Evolutionary conservation across 2,329 filamentous ascomycete genomes (phyloP), one percentile per base, ranked within the genome.

Genomic region (Aspergillus japonicus): DNA sequence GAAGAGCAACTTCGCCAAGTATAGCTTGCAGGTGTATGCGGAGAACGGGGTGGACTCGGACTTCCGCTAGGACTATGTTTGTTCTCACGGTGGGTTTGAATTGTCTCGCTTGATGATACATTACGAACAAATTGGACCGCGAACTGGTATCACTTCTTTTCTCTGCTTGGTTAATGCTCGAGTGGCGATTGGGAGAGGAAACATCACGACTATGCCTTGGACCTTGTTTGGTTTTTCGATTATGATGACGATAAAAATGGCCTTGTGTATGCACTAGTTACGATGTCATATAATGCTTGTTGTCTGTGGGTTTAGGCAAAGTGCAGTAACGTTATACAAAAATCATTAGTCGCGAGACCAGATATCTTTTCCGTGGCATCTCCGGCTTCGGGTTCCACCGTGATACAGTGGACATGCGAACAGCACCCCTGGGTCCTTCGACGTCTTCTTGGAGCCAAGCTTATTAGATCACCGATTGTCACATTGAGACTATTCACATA

Each of bases 1-100:
- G 35, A 62, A 68, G n/a, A 79, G 75, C 62, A 66, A 66, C 29
- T 78, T 77, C 64, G 75, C 76, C 7, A 69, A 63, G 26, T 71
- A 77, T 54, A 74, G 71, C 52, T 65, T 69, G 62, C 55, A 59
- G 49, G 57, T 63, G 19, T 61, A 64, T 50, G 57, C 55, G 26
- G 59, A 59, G 44, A 60, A 53, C 33, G 59, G 52, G 1, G 60
- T 62, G 26, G 60, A 62, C 39, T 44, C 39, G 39, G 39, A 44
- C 39, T 44, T 44, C n/a, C 16, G 11, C 11, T 35, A 35, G 5
- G 5, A 5, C 2, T 29, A 7, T 4, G 2, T 16, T 16, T 16
- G 12, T 5, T 35, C 3, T 35, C 11, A 11, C 14, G 39, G 39
- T 16, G 39, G 2, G 0, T 7, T 4, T 6, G 5, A 6, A 3